Percentiles rank a stretch among this genome's conserved stretches.
Conservation (phyloP, 1,284 basidiomycete species). For the Chondrostereum purpureum region DNA sequence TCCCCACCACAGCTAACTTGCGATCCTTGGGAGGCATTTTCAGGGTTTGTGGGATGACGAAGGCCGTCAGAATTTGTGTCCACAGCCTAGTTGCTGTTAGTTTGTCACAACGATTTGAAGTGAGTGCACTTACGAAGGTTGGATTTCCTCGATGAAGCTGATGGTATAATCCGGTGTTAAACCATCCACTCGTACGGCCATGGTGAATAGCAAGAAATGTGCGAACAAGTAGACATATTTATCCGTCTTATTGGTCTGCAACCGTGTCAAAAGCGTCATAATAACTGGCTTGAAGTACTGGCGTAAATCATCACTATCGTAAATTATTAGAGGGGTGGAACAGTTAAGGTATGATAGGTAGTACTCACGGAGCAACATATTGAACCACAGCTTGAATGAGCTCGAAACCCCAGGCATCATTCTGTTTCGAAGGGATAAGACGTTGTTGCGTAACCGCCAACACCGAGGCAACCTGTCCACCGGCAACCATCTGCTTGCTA, state of each 20-base stretch:
- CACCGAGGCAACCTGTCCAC: slow-evolving; percentile 73
- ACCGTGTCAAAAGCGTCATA: slow-evolving; percentile 76
- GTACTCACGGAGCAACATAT: slow-evolving; percentile 66
- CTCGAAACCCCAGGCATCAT: slow-evolving; percentile 91
- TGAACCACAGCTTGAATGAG: slow-evolving; percentile 76
- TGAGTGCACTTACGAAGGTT: slow-evolving; percentile 76
- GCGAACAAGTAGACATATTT: slow-evolving; percentile 84
- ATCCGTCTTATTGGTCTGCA: slow-evolving; percentile 89
- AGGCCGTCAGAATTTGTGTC: slow-evolving; percentile 73
- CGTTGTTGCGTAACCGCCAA: slow-evolving; percentile 90
- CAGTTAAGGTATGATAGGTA: slow-evolving; percentile 5
- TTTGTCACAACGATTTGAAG: background rate
- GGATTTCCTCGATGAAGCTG: slow-evolving; percentile 74
- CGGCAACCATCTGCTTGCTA: slow-evolving; percentile 58
- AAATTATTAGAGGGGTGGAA: slow-evolving; percentile 4
- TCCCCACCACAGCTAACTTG: slow-evolving; percentile 80
- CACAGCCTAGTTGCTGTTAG: slow-evolving; percentile 58
- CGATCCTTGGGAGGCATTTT: slow-evolving; percentile 79
- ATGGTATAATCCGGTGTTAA: slow-evolving; percentile 77
- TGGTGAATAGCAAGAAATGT: slow-evolving; percentile 70
- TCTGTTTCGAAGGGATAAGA: slow-evolving; percentile 81
- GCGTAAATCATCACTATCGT: slow-evolving; percentile 53
- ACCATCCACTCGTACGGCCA: slow-evolving; percentile 71
- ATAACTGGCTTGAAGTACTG: slow-evolving; percentile 77
- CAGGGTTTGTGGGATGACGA: slow-evolving; percentile 78